Evolutionary conservation across 176 grass and related monocot species (phyloP).

Genomic region (Lolium rigidum): DNA sequence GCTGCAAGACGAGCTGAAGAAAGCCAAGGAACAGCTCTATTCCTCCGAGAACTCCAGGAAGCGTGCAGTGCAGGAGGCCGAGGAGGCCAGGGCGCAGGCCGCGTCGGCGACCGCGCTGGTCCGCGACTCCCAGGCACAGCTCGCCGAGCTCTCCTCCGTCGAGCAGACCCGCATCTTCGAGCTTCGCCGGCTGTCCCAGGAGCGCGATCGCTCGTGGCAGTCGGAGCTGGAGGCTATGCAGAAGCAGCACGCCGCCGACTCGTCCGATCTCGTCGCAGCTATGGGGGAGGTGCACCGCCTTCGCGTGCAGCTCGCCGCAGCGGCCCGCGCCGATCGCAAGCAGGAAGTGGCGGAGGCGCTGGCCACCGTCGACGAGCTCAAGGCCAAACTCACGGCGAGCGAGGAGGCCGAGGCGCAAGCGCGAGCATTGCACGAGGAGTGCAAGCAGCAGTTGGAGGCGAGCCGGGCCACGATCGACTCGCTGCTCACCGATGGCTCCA

Average conservation of each 20-base stretch:
- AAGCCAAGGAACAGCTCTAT: slow-evolving; percentile 77
- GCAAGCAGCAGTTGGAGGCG: slow-evolving; percentile 76
- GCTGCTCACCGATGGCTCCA: slow-evolving; percentile 88
- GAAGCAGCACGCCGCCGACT: slow-evolving; percentile 88
- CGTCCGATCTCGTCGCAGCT: slow-evolving; percentile 65
- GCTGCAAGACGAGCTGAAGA: slow-evolving; percentile 81
- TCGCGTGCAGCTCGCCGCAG: slow-evolving; percentile 66
- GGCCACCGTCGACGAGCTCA: slow-evolving; percentile 65
- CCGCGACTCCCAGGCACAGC: slow-evolving; percentile 55
- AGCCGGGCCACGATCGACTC: slow-evolving; percentile 78
- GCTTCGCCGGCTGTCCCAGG: slow-evolving; percentile 83
- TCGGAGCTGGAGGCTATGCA: slow-evolving; percentile 93
- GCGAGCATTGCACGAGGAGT: slow-evolving; percentile 59
- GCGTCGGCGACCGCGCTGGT: slow-evolving; percentile 48
- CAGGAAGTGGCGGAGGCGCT: slow-evolving; percentile 62
- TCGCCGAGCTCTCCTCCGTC: slow-evolving; percentile 59
- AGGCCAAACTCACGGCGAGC: slow-evolving; percentile 60
- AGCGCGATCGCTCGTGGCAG: slow-evolving; percentile 96
- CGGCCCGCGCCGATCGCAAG: slow-evolving; percentile 44
- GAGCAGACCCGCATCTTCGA: slow-evolving; percentile 79
- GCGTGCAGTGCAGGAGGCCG: slow-evolving; percentile 74
- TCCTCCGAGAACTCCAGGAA: slow-evolving; percentile 67
- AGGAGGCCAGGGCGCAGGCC: slow-evolving; percentile 61
- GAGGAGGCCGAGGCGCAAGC: slow-evolving; percentile 63
- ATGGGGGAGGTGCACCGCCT: slow-evolving; percentile 81